Evolutionary conservation across 2,329 filamentous ascomycete species (phyloP).

Genomic region (Pseudofabraea citricarpa): DNA sequence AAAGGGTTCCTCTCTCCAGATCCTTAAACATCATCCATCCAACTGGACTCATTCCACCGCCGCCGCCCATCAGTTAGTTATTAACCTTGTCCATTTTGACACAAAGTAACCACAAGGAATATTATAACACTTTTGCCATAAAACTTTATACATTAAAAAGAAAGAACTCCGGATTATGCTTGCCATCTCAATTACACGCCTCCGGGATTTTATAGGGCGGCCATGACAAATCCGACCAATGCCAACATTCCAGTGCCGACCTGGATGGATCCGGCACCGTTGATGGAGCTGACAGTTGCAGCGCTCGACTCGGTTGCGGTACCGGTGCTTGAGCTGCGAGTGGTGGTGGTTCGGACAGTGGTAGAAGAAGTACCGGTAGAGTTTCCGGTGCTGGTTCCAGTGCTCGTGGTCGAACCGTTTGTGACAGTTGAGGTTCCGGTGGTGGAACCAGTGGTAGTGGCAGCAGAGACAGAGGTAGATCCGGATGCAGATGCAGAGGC

Average conservation of each 20-base stretch:
- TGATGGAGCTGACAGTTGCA: not conserved
- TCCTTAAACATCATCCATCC: too few species aligned
- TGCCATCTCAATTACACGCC: too few species aligned
- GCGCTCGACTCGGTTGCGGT: not conserved
- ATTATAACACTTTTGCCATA: too few species aligned
- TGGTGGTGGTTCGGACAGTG: not conserved
- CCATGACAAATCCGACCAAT: conserved; percentile 3
- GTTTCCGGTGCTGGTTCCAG: not conserved
- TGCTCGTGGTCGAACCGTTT: not conserved
- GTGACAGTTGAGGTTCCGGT: not conserved
- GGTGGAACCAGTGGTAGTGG: not conserved
- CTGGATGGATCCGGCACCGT: conserved; percentile 1
- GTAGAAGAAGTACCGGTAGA: not conserved
- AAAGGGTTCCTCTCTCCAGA: too few species aligned
- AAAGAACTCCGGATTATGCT: too few species aligned
- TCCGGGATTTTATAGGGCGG: not conserved
- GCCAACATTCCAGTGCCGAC: conserved; percentile 5
- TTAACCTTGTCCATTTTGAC: too few species aligned
- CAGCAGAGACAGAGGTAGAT: not conserved
- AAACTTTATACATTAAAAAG: too few species aligned
- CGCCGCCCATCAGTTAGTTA: too few species aligned
- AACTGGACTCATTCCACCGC: too few species aligned
- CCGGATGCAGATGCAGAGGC: not conserved
- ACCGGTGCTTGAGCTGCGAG: not conserved
- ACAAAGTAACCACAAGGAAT: too few species aligned